These are phyloP conservation scores for Murraya paniculata DNA, from an alignment of 345 rosid genomes.

Conservation along the genomic window DNA sequence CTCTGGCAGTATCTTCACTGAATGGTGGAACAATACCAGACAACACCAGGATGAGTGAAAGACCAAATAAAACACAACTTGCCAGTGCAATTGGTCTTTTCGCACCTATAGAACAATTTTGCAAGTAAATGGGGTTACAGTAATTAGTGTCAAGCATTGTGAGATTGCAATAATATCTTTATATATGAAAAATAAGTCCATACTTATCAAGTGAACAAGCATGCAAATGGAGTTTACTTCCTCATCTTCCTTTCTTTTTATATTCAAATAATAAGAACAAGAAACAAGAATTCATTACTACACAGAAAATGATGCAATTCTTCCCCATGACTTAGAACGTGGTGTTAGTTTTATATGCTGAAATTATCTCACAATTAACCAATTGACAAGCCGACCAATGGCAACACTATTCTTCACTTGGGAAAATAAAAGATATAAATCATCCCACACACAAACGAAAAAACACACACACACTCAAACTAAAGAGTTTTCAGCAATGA, in stretches of 20 bases:
- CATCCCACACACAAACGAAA: too few species aligned
- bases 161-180: neutral
- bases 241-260: neutral
- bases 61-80: constrained; percentile 40
- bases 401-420: too few species aligned
- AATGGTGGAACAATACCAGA: constrained; percentile 71
- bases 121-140: constrained; percentile 6
- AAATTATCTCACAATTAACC: too few species aligned
- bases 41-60: constrained; percentile 54
- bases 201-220: constrained; percentile 2
- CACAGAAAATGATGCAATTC: too few species aligned
- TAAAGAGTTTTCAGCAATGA: neutral
- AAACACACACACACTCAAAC: too few species aligned
- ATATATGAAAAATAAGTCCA: neutral
- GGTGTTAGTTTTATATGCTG: too few species aligned
- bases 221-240: neutral
- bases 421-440: too few species aligned
- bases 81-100: constrained; percentile 52
- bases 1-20: constrained; percentile 74
- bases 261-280: too few species aligned
- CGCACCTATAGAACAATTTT: constrained; percentile 51
- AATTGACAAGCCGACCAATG: too few species aligned
- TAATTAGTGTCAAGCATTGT: neutral
- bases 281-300: too few species aligned
- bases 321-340: too few species aligned